Evolutionary conservation across 306 rosid species (phyloP), one percentile per base, ranked within the genome.

Genomic region (Boehmeria nivea): DNA sequence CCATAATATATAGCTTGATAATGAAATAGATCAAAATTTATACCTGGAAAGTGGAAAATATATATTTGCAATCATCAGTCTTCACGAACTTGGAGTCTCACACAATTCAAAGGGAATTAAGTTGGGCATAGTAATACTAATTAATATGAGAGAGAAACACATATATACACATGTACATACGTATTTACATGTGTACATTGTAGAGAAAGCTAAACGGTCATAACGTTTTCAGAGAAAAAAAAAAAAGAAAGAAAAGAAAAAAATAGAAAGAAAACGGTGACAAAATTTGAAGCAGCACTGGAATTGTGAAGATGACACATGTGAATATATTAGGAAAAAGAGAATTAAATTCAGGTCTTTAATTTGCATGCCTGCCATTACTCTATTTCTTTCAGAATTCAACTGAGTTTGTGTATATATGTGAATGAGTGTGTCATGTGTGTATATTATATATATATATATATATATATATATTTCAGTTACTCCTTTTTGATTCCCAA

Each of bases 261-360:
- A n/a, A n/a, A 51, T 51, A 25, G 5, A 22, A 50, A 43, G 47
- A 25, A 46, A 45, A 67, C 72, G 72, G 72, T 63, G 81, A 46
- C 49, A 48, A 48, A n/a, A 64, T 10, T 51, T 67, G 78, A 75
- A 60, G 23, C 61, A 56, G 64, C 61, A 18, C 27, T 63, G 76
- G 68, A 65, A 40, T 72, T n/a, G n/a, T n/a, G n/a, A n/a, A 4
- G 52, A 69, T 48, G 90, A 82, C 81, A 78, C 46, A 63, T 78
- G 77, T 60, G 69, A 70, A 71, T 39, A 51, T 13, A 12, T 4
- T 33, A 24, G 38, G 2, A 51, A 51, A 25, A 33, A 8, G 28
- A 7, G 28, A 28, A 26, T 23, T 18, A 60, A 76, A 15, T 45
- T 65, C 67, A 65, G 50, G 38, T 11, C 11, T 33, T 5, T 33